Evolutionary conservation across 1,139 yeast species (phyloP).

Genomic region (Pichia sp.): DNA sequence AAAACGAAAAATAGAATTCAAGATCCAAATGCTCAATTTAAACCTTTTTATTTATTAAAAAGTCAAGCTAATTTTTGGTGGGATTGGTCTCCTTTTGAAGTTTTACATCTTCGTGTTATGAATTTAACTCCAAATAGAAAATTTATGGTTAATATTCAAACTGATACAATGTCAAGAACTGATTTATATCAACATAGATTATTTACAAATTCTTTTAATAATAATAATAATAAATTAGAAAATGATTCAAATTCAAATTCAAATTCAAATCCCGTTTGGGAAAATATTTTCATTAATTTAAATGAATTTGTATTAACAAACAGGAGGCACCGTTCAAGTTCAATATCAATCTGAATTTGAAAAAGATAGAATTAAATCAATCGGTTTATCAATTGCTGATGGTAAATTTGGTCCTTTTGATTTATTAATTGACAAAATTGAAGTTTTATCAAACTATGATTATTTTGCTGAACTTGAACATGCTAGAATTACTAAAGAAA

Average conservation of each 20-base stretch:
- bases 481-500: slow-evolving; percentile 21
- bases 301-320: slow-evolving; percentile 78
- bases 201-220: slow-evolving; percentile 38
- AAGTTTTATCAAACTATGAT: slow-evolving; percentile 57
- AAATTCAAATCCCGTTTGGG: slow-evolving; percentile 42
- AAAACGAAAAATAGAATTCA: slow-evolving; percentile 56
- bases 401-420: slow-evolving; percentile 73
- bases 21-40: slow-evolving; percentile 34
- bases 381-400: slow-evolving; percentile 77
- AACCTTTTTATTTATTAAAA: slow-evolving; percentile 35
- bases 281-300: slow-evolving; percentile 71
- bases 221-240: neutral
- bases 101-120: slow-evolving; percentile 59
- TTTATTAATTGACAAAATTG: slow-evolving; percentile 66
- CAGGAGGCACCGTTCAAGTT: slow-evolving; percentile 72
- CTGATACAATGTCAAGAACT: slow-evolving; percentile 70
- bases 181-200: slow-evolving; percentile 80
- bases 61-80: slow-evolving; percentile 32
- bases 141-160: slow-evolving; percentile 74
- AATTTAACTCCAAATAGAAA: slow-evolving; percentile 38
- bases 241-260: too few relatives aligned
- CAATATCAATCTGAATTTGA: slow-evolving; percentile 50
- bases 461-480: slow-evolving; percentile 35
- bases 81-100: slow-evolving; percentile 30
- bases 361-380: slow-evolving; percentile 58